Conservation (phyloP, 345 rosid species). For the Anastatica hierochuntica region DNA sequence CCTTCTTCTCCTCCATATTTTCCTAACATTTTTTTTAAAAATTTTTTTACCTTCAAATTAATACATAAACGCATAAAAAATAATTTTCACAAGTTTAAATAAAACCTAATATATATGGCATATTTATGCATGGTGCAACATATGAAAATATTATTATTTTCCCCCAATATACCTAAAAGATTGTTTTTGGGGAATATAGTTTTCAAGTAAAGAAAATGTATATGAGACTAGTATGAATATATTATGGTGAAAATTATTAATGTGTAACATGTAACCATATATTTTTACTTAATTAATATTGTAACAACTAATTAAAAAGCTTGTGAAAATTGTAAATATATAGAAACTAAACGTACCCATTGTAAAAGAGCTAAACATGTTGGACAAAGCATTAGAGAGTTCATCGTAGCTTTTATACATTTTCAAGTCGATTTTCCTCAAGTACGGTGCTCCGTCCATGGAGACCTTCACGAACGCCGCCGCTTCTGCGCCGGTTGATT, state of each 20-base stretch:
- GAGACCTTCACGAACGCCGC: slow-evolving; percentile 74
- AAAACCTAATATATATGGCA: too few relatives aligned
- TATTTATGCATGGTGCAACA: too few relatives aligned
- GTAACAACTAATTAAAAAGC: too few relatives aligned
- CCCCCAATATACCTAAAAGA: too few relatives aligned
- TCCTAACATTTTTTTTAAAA: slow-evolving; percentile 22
- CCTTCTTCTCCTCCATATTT: slow-evolving; percentile 75
- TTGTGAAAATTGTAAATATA: too few relatives aligned
- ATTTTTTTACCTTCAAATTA: neutral
- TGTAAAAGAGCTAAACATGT: slow-evolving; percentile 83
- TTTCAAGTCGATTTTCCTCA: slow-evolving; percentile 75
- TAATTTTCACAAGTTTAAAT: neutral
- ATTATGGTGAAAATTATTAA: too few relatives aligned
- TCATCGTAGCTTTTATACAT: slow-evolving; percentile 60
- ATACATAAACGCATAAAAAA: neutral
- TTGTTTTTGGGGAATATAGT: too few relatives aligned
- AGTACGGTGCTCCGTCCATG: slow-evolving; percentile 93
- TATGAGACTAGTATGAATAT: too few relatives aligned
- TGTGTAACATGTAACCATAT: neutral
- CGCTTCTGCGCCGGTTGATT: slow-evolving; percentile 21
- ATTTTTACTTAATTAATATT: too few relatives aligned
- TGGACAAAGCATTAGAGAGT: slow-evolving; percentile 54
- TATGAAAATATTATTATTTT: too few relatives aligned
- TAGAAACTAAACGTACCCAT: slow-evolving; percentile 31
- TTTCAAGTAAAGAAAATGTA: too few relatives aligned